phyloP scores from a whole-genome alignment of 2,329 filamentous ascomycete genomes.

The Trichoderma harzianum region DNA sequence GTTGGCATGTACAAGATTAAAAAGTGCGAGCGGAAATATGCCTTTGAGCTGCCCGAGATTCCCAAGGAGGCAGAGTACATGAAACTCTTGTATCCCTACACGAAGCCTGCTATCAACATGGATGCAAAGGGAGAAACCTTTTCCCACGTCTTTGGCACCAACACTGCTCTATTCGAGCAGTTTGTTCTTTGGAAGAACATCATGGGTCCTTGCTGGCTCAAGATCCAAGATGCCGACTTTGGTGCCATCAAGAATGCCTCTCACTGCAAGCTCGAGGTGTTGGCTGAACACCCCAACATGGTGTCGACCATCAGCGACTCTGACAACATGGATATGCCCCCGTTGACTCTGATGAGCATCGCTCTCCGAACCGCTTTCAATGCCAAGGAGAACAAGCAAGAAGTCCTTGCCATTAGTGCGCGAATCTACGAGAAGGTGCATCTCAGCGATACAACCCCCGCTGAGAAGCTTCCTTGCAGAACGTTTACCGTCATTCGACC shows the following conservation, averaged over 20 bases:
- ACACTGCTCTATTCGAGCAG: conserved; percentile 92
- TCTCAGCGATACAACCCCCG: conserved; percentile 80
- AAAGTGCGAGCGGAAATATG: conserved; percentile 83
- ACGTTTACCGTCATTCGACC: conserved; percentile 92
- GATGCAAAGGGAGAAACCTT: conserved; percentile 80
- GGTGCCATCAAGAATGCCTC: conserved; percentile 84
- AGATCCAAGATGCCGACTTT: conserved; percentile 83
- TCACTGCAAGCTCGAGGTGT: conserved; percentile 92
- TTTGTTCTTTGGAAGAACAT: conserved; percentile 99
- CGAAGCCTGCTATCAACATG: conserved; percentile 70
- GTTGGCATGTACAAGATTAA: conserved; percentile 95
- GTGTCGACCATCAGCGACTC: conserved; percentile 71
- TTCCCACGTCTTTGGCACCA: conserved; percentile 89
- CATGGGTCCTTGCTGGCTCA: conserved; percentile 98
- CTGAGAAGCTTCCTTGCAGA: conserved; percentile 82
- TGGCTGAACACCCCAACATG: conserved; percentile 72
- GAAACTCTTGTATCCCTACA: conserved; percentile 94
- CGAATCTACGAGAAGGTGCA: conserved; percentile 89
- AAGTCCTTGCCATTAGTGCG: conserved; percentile 87
- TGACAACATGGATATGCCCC: conserved; percentile 78
- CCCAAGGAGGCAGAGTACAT: conserved; percentile 89
- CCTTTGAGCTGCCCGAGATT: conserved; percentile 84
- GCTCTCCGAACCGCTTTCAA: conserved; percentile 86
- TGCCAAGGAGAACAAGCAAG: conserved; percentile 89
- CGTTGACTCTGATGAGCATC: conserved; percentile 93